Conservation (phyloP, 192 early-diverging fungal genomes). For the Mortierella hygrophila region DNA sequence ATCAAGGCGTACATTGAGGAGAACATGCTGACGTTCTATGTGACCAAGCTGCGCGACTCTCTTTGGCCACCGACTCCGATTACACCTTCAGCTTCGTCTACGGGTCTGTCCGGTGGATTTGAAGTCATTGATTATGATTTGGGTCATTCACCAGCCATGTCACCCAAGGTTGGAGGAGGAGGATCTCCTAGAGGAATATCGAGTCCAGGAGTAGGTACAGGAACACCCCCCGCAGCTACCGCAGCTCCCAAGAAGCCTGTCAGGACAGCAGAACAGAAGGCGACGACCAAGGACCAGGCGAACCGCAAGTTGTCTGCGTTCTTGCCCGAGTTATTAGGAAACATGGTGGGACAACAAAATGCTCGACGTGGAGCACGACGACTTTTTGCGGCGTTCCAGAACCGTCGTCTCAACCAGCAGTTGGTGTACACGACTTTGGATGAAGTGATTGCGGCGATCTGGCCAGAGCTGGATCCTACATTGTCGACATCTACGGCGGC, state of each 20-base stretch:
- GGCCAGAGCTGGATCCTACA: slow-evolving; percentile 72
- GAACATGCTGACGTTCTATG: slow-evolving; percentile 58
- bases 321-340: slow-evolving; percentile 77
- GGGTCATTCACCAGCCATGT: slow-evolving; percentile 2
- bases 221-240: neutral
- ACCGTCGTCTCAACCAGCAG: slow-evolving; percentile 81
- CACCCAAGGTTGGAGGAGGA: slow-evolving; percentile 1
- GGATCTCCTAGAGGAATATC: neutral
- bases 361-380: slow-evolving; percentile 79
- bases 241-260: slow-evolving; percentile 15
- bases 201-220: neutral
- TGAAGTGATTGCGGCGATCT: slow-evolving; percentile 74
- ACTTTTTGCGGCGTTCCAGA: slow-evolving; percentile 80
- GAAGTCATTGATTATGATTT: slow-evolving; percentile 19
- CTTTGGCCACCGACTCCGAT: slow-evolving; percentile 64
- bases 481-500: neutral
- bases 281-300: slow-evolving; percentile 60
- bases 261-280: slow-evolving; percentile 63
- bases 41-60: slow-evolving; percentile 55
- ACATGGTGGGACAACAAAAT: slow-evolving; percentile 88
- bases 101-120: slow-evolving; percentile 12
- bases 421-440: slow-evolving; percentile 84
- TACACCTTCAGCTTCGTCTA: neutral
- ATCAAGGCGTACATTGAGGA: slow-evolving; percentile 56
- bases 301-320: slow-evolving; percentile 68